phyloP scores from a whole-genome alignment of 768 basidiomycete genomes.

The Hygrophorus pudorinus region DNA sequence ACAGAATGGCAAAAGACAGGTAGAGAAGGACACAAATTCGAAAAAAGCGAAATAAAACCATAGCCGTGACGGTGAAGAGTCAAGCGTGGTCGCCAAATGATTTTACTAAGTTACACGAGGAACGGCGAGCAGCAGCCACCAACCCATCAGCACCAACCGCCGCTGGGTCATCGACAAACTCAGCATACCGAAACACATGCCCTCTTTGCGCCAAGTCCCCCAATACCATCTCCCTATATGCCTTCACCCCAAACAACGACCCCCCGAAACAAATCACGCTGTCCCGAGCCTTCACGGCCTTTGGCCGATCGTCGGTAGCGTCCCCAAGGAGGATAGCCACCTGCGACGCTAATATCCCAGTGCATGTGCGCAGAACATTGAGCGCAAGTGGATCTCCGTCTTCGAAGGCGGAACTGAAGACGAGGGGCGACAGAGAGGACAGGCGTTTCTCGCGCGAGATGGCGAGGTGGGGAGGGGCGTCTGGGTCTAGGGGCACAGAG shows the following conservation, averaged over 20 bases:
- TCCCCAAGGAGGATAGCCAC: constrained; percentile 41
- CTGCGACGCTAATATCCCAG: constrained; percentile 46
- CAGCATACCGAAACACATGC: constrained; percentile 54
- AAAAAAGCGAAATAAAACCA: constrained; percentile 12
- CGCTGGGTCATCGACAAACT: constrained; percentile 63
- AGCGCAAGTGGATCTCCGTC: constrained; percentile 57
- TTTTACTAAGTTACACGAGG: too few relatives aligned
- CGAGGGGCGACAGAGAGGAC: constrained; percentile 62
- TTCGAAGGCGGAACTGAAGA: constrained; percentile 71
- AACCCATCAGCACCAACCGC: constrained; percentile 53
- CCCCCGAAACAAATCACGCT: constrained; percentile 71
- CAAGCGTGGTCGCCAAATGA: too few relatives aligned
- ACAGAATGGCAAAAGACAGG: constrained; percentile 29
- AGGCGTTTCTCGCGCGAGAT: constrained; percentile 61
- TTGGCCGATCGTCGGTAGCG: constrained; percentile 14
- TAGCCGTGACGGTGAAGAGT: constrained; percentile 5
- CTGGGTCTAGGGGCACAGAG: constrained; percentile 10
- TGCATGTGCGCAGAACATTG: constrained; percentile 41
- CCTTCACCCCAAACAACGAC: constrained; percentile 56
- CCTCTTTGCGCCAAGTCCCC: constrained; percentile 47
- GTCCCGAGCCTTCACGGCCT: constrained; percentile 38
- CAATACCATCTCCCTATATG: constrained; percentile 46
- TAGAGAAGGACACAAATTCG: constrained; percentile 25
- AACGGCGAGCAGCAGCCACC: constrained; percentile 18
- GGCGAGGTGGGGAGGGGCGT: constrained; percentile 18